phyloP scores from a whole-genome alignment of 2,329 filamentous ascomycete genomes.

The Paecilomyces sp. region DNA sequence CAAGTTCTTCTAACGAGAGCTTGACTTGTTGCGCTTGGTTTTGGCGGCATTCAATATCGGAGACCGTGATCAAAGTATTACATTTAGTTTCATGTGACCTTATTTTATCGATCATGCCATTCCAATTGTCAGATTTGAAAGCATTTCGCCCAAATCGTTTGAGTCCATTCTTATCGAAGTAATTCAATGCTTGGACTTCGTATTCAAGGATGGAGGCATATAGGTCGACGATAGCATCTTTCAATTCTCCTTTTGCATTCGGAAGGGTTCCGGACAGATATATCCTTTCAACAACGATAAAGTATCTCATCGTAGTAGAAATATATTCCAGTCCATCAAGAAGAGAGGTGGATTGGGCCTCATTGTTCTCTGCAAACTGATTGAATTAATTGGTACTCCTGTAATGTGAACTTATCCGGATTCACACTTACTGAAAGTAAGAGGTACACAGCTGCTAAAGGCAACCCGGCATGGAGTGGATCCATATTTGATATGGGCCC shows the following conservation, averaged over 20 bases:
- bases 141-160: neutral
- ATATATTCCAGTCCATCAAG: neutral
- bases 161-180: slow-evolving; percentile 1
- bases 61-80: neutral
- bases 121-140: slow-evolving; percentile 5
- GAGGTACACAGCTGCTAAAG: neutral
- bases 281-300: neutral
- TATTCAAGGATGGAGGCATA: neutral
- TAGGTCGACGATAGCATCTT: neutral
- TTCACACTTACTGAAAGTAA: neutral
- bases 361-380: neutral
- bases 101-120: slow-evolving; percentile 1
- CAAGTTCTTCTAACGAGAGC: neutral
- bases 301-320: neutral
- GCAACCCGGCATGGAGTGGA: neutral
- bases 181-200: neutral
- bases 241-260: neutral
- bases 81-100: neutral
- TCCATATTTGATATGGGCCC: neutral
- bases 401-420: neutral
- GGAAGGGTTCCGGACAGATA: neutral
- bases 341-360: neutral
- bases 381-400: neutral
- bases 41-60: neutral
- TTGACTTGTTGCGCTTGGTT: neutral